Evolutionary conservation across 768 basidiomycete genomes (phyloP).

Genomic region (Dioszegia aurantiaca): DNA sequence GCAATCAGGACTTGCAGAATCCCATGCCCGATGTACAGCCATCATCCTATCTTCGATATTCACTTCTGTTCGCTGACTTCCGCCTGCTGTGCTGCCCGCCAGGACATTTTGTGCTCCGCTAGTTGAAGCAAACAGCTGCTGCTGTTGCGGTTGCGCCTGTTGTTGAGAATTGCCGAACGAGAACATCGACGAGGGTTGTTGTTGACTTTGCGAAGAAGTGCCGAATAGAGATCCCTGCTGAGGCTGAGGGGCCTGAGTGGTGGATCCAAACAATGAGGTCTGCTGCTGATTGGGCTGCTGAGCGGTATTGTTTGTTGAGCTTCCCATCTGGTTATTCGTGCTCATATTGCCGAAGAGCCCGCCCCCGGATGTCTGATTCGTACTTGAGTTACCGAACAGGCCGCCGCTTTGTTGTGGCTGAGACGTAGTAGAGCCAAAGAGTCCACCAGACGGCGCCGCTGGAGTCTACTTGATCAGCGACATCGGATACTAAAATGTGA

Average conservation of each 20-base stretch:
- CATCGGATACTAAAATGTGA: neutral
- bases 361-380: conserved; percentile 1
- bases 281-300: conserved; percentile 19
- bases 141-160: conserved; percentile 28
- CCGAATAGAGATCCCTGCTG: conserved; percentile 14
- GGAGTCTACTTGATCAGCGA: conserved; percentile 13
- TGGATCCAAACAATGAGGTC: conserved; percentile 33
- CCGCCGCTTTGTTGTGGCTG: conserved; percentile 1
- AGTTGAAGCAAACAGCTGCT: conserved; percentile 15
- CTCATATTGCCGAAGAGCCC: conserved; percentile 8
- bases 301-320: conserved; percentile 14
- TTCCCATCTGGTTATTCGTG: conserved; percentile 15
- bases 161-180: neutral
- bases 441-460: conserved; percentile 12
- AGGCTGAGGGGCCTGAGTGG: conserved; percentile 16
- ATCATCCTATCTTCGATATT: conserved; percentile 46
- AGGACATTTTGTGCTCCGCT: neutral
- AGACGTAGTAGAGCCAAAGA: conserved; percentile 17
- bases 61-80: conserved; percentile 26
- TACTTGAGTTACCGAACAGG: no score
- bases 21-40: conserved; percentile 46
- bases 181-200: conserved; percentile 12
- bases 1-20: conserved; percentile 38
- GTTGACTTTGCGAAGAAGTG: conserved; percentile 5
- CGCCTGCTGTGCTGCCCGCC: neutral